These are phyloP conservation scores for Xylariaceae sp. DNA, from an alignment of 2,329 filamentous ascomycete genomes.

Conservation along the genomic window DNA sequence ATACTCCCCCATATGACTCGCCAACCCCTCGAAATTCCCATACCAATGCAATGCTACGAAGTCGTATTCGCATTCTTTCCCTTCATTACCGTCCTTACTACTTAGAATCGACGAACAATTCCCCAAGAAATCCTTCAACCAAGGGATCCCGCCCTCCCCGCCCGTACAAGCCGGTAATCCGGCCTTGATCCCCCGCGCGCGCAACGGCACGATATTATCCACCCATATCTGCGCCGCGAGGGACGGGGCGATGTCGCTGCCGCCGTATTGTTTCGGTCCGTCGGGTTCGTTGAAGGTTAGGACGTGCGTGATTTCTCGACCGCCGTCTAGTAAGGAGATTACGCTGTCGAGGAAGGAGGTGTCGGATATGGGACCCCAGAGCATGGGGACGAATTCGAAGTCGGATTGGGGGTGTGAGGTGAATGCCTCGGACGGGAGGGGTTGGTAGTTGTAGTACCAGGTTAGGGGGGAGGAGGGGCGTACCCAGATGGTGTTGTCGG, in stretches of 20 bases:
- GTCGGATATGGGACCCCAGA: slow-evolving; percentile 60
- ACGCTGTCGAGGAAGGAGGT: slow-evolving; percentile 59
- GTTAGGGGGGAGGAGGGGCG: slow-evolving; percentile 53
- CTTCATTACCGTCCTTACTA: slow-evolving; percentile 23
- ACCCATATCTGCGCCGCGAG: slow-evolving; percentile 66
- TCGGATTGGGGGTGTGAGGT: slow-evolving; percentile 43
- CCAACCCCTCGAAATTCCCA: slow-evolving; percentile 63
- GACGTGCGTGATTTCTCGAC: slow-evolving; percentile 59
- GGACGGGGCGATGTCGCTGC: slow-evolving; percentile 55
- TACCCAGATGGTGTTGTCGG: slow-evolving; percentile 64
- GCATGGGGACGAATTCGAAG: slow-evolving; percentile 76
- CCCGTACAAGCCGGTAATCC: slow-evolving; percentile 69
- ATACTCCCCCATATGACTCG: slow-evolving; percentile 60
- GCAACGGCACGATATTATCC: slow-evolving; percentile 64
- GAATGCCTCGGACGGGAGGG: slow-evolving; percentile 51
- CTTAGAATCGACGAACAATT: slow-evolving; percentile 59
- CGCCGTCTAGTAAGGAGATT: slow-evolving; percentile 45
- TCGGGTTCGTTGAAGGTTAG: slow-evolving; percentile 81
- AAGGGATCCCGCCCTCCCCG: slow-evolving; percentile 52
- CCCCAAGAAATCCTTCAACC: slow-evolving; percentile 61
- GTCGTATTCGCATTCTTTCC: slow-evolving; percentile 55
- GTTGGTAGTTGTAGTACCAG: slow-evolving; percentile 82
- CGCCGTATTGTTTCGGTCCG: slow-evolving; percentile 47
- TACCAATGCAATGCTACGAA: slow-evolving; percentile 64
- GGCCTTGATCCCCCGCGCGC: slow-evolving; percentile 57